Base-by-base conservation (phyloP, 352 stramenopile species). In the Phytophthora sp. region DNA sequence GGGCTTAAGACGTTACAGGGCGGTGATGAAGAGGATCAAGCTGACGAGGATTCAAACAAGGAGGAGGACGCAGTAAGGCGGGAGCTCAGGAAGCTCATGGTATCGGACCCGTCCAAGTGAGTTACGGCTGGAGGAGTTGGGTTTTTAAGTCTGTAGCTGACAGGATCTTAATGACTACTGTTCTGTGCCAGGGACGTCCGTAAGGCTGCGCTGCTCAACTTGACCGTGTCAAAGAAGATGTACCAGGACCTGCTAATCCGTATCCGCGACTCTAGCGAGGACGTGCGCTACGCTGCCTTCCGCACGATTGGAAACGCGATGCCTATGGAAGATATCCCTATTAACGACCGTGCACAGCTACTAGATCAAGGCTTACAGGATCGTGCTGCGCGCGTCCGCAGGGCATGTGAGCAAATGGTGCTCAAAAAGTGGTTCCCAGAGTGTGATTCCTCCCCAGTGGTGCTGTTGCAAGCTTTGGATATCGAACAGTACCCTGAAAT, bases 301-400 rank as follows among this genome's bases (percentile, higher is more conserved):
- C 52, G 70, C n/a, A 76, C 82, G 6, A 75, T 92, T 8, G 74
- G 75, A 31, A 74, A 74, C 16, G 39, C 74, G 12, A 66, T 84
- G 45, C 51, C 71, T 49, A 63, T 91, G 39, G 66, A 76, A 33
- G 79, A 88, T 16, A 84, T 94, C 23, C 72, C 82, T 1, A 77
- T 91, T 16, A 82, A 73, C 12, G 84, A 94, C 29, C 86, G 86
- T 16, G 77, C 76, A 12, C 79, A 91, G n/a, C 44, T 93, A 29
- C 65, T 94, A 24, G 86, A 91, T 29, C 86, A 94, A 69, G 84
- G 86, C 0, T 57, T 94, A 7, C 84, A 91, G 11, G 86, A 94
- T 47, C 86, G 84, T 11, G 77, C 80, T 2, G 57, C 66, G 16
- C 68, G 71, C 3, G 86, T 93, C 15, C 55, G 74, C 11, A 42